A percentile compares a stretch with the other conserved stretches of the same genome.
These are phyloP conservation scores for Phtheirospermum japonicum DNA, from an alignment of 257 asterid species.

Conservation along the genomic window DNA sequence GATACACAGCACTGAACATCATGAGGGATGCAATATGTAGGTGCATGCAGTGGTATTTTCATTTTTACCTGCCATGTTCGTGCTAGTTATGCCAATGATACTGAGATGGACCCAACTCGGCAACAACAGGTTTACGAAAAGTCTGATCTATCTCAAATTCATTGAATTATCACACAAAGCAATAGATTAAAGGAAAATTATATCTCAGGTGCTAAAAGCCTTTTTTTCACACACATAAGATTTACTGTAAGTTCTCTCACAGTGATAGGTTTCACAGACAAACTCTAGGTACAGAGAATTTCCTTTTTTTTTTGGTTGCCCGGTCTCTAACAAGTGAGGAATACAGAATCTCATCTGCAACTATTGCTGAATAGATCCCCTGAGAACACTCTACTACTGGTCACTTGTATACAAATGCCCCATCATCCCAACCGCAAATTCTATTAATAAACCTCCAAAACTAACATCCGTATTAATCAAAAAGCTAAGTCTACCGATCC, in stretches of 20 bases:
- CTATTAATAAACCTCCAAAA: conserved; percentile 3
- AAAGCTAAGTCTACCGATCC: neutral
- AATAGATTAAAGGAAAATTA: neutral
- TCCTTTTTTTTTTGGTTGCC: neutral
- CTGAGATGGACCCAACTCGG: conserved; percentile 17
- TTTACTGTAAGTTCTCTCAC: neutral
- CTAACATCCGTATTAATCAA: neutral
- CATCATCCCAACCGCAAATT: neutral
- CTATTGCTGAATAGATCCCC: conserved; percentile 16
- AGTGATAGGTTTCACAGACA: neutral
- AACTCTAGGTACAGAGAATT: neutral
- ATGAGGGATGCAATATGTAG: neutral
- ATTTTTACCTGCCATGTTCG: neutral
- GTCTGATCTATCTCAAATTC: conserved; percentile 19
- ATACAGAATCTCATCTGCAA: neutral
- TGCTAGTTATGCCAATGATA: conserved; percentile 6
- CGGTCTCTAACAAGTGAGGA: conserved; percentile 5
- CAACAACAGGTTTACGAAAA: neutral
- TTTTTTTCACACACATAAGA: neutral
- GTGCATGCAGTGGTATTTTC: neutral
- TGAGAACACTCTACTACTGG: conserved; percentile 12
- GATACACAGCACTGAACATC: neutral
- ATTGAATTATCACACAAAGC: conserved; percentile 2
- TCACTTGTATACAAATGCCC: neutral
- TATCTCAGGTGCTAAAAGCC: neutral